Base-by-base conservation (phyloP, 2,329 filamentous ascomycete species). In the Neocatenulostroma microsporum region DNA sequence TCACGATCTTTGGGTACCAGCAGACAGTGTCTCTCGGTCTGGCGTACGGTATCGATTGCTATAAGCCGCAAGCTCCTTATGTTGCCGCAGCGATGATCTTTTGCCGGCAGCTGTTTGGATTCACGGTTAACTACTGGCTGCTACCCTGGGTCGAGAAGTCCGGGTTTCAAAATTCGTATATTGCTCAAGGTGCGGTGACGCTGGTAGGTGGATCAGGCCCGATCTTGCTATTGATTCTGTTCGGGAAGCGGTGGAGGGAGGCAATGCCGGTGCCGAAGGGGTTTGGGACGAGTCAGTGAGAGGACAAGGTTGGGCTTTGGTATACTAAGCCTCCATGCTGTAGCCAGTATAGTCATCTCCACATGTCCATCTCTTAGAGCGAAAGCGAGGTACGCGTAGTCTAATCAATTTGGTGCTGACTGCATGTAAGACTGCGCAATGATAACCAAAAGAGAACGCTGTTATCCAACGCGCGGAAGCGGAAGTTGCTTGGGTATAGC, bases 1-100 rank as follows among this genome's bases (percentile, higher is more conserved):
- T 29, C 27, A 29, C 27, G 10, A 29, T 29, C 27, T 29, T 29
- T 15, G 27, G 27, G 8, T 29, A 29, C 14, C 27, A 29, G 27
- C 27, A 29, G 27, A 11, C 14, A 8, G 27, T 29, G 9, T 29
- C 27, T 8, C 27, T 29, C 9, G 27, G 27, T 13, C 8, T 29
- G 27, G 27, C 27, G 14, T 29, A 29, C 14, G 27, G 27, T 13
- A 29, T 29, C 14, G 27, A 29, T 13, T 29, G 27, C 27, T 29
- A 29, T 15, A 29, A 29, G 27, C 27, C 27, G 27, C 27, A 29
- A 29, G 27, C 27, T 10, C 27, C 27, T 8, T 29, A 29, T 15
- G 27, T 29, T 8, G 27, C 27, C 14, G 27, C 27, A 10, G 27
- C 27, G 9, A 29, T 29, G 27, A 15, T 29, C 10, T 29, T 29